Evolutionary conservation across 2,329 filamentous ascomycete species (phyloP).

Genomic region (Xylariaceae sp.): DNA sequence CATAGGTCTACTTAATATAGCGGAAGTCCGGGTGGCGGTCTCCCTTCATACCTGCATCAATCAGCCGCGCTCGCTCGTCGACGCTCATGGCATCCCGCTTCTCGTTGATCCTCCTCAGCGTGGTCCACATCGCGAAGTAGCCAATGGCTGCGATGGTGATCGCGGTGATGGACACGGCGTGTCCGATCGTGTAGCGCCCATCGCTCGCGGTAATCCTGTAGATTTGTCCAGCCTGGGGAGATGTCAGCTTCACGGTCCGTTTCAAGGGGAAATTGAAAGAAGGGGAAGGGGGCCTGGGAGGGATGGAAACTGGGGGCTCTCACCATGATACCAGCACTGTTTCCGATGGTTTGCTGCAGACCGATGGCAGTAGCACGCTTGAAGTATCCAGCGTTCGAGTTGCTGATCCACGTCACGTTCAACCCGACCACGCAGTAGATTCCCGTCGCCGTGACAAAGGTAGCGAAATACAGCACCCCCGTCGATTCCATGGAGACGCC

Average conservation of each 20-base stretch:
- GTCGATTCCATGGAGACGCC: constrained; percentile 7
- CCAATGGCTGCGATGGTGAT: constrained; percentile 7
- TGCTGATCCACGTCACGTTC: constrained; percentile 14
- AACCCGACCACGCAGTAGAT: constrained; percentile 15
- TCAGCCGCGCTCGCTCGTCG: constrained; percentile 2
- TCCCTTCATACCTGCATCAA: constrained; percentile 8
- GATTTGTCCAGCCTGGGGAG: constrained; percentile 9
- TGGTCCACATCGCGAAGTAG: constrained; percentile 6
- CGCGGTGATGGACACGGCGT: constrained; percentile 7
- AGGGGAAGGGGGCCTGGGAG: too few relatives aligned
- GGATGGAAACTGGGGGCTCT: neutral
- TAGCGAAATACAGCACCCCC: constrained; percentile 9
- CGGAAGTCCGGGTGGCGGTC: constrained; percentile 9
- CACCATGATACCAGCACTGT: constrained; percentile 24
- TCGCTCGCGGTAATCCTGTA: constrained; percentile 9
- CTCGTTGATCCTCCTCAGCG: constrained; percentile 3
- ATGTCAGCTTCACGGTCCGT: neutral
- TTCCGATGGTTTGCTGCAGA: constrained; percentile 14
- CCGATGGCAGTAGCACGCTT: constrained; percentile 14
- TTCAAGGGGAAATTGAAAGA: too few relatives aligned
- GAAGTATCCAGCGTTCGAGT: constrained; percentile 13
- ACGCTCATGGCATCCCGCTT: constrained; percentile 7
- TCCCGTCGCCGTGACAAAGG: constrained; percentile 12
- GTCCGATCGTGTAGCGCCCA: constrained; percentile 10
- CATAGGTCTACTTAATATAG: constrained; percentile 1